phyloP scores from a whole-genome alignment of 129 eudicot genomes.

The Calendula officinalis region DNA sequence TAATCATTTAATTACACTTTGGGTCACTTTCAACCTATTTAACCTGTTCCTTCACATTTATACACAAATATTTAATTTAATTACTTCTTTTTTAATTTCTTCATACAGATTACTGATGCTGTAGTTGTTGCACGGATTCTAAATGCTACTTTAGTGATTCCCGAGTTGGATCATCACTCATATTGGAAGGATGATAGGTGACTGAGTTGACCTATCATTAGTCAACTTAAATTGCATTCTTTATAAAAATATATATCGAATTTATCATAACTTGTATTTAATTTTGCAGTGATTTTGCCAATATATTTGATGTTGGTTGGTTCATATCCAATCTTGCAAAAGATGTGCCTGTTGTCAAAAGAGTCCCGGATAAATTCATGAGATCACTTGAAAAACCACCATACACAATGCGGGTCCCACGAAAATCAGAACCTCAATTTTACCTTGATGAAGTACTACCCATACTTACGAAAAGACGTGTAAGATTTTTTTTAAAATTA shows the following conservation, averaged over 20 bases:
- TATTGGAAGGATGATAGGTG: conserved; percentile 95
- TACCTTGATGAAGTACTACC: conserved; percentile 85
- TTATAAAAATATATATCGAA: not conserved
- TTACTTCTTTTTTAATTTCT: not conserved
- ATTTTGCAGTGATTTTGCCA: conserved; percentile 72
- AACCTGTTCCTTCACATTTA: not conserved
- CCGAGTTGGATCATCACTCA: conserved; percentile 94
- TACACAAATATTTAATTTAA: not conserved
- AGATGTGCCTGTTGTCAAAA: conserved; percentile 76
- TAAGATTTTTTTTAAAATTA: conserved; percentile 40
- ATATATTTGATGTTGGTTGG: conserved; percentile 91
- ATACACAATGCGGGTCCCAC: conserved; percentile 97
- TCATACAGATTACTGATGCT: conserved; percentile 85
- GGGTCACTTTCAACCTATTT: too few species aligned
- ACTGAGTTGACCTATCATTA: conserved; percentile 27
- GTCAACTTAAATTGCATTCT: not conserved
- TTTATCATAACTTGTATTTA: not conserved
- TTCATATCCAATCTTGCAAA: conserved; percentile 82
- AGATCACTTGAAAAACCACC: conserved; percentile 94
- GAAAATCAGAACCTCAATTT: conserved; percentile 90
- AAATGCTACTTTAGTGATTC: conserved; percentile 91
- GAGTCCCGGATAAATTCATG: conserved; percentile 89
- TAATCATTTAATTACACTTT: too few species aligned
- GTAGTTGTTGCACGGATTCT: conserved; percentile 94
- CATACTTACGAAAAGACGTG: conserved; percentile 74